Percentiles rank a stretch among this genome's conserved stretches.
Evolutionary conservation across 2,329 filamentous ascomycete species (phyloP).

Genomic region (Talaromyces sp.): DNA sequence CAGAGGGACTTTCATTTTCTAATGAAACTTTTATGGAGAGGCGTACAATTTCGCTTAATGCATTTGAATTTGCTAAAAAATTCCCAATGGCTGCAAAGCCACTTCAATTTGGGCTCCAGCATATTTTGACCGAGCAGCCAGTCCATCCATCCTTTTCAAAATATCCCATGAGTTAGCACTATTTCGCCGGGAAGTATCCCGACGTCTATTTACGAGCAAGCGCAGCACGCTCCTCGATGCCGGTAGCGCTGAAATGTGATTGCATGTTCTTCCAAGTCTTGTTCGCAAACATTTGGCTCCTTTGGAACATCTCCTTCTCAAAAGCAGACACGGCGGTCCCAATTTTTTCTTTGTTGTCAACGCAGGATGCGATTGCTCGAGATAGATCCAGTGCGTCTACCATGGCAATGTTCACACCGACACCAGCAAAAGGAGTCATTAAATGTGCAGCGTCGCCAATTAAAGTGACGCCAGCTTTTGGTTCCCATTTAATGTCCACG

Average conservation of each 20-base stretch:
- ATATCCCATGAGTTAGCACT: too few species aligned
- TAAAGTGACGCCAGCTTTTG: neutral
- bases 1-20: neutral
- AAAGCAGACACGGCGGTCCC: neutral
- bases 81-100: slow-evolving; percentile 6
- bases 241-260: slow-evolving; percentile 2
- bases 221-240: neutral
- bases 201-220: neutral
- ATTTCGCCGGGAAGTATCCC: neutral
- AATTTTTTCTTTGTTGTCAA: slow-evolving; percentile 6
- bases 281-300: slow-evolving; percentile 2
- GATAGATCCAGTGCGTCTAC: slow-evolving; percentile 15
- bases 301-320: slow-evolving; percentile 6
- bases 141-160: neutral
- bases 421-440: slow-evolving; percentile 17
- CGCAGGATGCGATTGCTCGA: neutral
- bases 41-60: neutral
- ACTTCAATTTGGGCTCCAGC: slow-evolving; percentile 3
- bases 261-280: slow-evolving; percentile 4
- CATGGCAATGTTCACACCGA: slow-evolving; percentile 18
- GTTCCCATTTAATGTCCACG: neutral
- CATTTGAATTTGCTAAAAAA: slow-evolving; percentile 2
- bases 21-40: neutral
- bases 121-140: neutral
- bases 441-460: slow-evolving; percentile 10